These are phyloP conservation scores for Tuber calosporum DNA, from an alignment of 495 filamentous ascomycete genomes.

Conservation along the genomic window DNA sequence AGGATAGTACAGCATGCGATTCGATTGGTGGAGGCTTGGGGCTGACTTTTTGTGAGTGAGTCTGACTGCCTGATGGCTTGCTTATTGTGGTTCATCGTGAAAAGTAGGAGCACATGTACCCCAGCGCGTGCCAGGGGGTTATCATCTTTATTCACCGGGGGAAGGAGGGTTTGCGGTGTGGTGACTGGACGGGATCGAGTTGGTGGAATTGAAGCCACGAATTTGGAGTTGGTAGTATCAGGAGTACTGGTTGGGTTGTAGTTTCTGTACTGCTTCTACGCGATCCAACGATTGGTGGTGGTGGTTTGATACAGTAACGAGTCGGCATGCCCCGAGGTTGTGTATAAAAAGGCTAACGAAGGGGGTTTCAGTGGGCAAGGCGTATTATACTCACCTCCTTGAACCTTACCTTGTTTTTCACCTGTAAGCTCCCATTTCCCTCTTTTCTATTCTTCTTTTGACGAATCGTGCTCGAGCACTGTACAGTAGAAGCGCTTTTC, in stretches of 20 bases:
- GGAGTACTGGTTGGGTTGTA: background rate
- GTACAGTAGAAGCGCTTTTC: background rate
- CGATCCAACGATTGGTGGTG: background rate
- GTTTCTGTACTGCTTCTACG: background rate
- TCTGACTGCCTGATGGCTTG: background rate
- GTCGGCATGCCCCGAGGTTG: background rate
- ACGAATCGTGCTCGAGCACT: background rate
- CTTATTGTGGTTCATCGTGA: background rate
- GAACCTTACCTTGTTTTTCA: background rate
- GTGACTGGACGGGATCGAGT: background rate
- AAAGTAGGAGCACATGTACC: background rate
- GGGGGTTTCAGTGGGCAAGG: background rate
- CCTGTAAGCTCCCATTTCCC: background rate
- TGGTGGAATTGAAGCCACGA: background rate
- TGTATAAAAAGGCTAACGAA: background rate
- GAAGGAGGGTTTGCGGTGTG: background rate
- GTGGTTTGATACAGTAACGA: no score
- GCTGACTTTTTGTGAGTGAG: background rate
- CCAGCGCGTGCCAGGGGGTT: background rate
- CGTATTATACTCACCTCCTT: background rate
- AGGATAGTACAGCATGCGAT: background rate
- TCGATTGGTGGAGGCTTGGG: background rate
- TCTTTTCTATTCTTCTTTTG: background rate
- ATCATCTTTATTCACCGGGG: no score
- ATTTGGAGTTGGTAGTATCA: background rate